Evolutionary conservation across 148 eudicot genomes (phyloP).

Genomic region (Rhododendron ferrugineum): DNA sequence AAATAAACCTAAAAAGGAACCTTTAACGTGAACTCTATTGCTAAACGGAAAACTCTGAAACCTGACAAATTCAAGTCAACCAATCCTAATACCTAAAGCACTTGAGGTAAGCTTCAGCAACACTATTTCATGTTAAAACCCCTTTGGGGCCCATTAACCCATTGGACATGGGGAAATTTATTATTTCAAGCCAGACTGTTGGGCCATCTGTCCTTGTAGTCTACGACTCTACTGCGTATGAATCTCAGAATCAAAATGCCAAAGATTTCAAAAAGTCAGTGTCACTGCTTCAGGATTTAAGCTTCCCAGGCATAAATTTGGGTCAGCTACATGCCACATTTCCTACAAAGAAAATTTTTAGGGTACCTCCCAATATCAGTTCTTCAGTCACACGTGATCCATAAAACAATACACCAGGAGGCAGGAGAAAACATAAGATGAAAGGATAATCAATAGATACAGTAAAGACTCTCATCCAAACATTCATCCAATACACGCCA

Average conservation of each 20-base stretch:
- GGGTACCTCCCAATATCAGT: neutral
- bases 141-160: neutral
- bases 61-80: neutral
- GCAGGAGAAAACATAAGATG: neutral
- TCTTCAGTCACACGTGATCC: neutral
- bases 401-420: neutral
- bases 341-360: neutral
- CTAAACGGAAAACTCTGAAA: neutral
- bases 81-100: neutral
- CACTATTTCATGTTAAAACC: neutral
- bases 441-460: neutral
- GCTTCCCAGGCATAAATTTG: neutral
- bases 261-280: neutral
- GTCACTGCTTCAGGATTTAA: neutral
- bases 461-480: neutral
- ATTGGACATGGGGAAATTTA: neutral
- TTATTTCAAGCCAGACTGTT: neutral
- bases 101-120: neutral
- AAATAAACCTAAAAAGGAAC: neutral
- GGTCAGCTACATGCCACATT: neutral
- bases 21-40: neutral
- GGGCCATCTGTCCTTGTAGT: neutral
- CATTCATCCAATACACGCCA: neutral
- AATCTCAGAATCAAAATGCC: neutral
- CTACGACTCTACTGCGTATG: neutral